A percentile compares a stretch with the other conserved stretches of the same genome.
phyloP scores from a whole-genome alignment of 2,329 filamentous ascomycete genomes.

The Penicillium sp. region DNA sequence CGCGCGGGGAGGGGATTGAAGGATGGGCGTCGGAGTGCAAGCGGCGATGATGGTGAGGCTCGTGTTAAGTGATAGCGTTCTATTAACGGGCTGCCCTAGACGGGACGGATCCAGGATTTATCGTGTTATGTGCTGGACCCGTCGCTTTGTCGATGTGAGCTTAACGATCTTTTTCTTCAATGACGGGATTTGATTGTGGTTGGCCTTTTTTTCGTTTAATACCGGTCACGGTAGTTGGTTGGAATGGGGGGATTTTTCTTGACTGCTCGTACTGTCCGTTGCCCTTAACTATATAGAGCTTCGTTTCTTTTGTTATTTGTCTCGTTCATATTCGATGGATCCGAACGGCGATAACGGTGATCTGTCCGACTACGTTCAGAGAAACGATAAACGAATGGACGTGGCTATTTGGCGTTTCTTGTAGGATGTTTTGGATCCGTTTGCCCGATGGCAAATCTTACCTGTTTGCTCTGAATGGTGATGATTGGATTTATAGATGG shows the following conservation, averaged over 20 bases:
- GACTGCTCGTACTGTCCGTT: neutral
- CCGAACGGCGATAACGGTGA: neutral
- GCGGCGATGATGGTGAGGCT: slow-evolving; percentile 55
- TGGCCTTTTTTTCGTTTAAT: too few relatives aligned
- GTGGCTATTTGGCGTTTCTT: neutral
- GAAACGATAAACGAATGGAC: neutral
- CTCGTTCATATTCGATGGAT: neutral
- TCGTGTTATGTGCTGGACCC: neutral
- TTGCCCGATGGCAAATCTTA: too few relatives aligned
- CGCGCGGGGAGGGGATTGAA: slow-evolving; percentile 84
- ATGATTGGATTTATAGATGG: too few relatives aligned
- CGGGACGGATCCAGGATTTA: slow-evolving; percentile 3
- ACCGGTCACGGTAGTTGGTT: slow-evolving; percentile 6
- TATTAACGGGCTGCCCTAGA: slow-evolving; percentile 9
- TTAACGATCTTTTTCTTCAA: slow-evolving; percentile 24
- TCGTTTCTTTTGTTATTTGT: neutral
- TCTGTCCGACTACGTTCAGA: neutral
- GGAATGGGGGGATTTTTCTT: neutral
- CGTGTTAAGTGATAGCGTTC: slow-evolving; percentile 5
- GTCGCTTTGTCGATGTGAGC: slow-evolving; percentile 20
- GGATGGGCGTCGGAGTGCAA: slow-evolving; percentile 90
- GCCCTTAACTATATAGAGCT: neutral
- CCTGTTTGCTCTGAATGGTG: too few relatives aligned
- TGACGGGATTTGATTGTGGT: too few relatives aligned
- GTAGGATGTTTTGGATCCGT: too few relatives aligned